Evolutionary conservation across 805 yeast species (phyloP).

Genomic region (Kuraishia borneana): DNA sequence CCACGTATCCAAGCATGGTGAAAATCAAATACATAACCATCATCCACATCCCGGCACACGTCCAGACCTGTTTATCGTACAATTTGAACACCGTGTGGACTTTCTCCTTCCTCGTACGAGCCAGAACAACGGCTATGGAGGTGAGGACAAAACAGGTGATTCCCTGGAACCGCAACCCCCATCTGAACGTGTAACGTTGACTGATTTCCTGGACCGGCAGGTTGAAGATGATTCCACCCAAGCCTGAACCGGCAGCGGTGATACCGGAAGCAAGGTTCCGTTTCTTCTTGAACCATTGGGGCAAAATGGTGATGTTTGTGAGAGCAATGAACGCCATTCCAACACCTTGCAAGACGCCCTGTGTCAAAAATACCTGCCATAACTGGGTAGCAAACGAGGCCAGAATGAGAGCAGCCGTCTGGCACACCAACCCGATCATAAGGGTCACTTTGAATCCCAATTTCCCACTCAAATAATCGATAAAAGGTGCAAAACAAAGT

Average conservation of each 20-base stretch:
- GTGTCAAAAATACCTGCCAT: conserved; percentile 62
- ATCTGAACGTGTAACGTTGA: conserved; percentile 22
- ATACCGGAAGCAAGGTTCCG: conserved; percentile 44
- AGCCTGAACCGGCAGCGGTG: conserved; percentile 39
- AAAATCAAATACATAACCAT: conserved; percentile 28
- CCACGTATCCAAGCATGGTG: conserved; percentile 51
- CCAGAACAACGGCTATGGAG: conserved; percentile 19
- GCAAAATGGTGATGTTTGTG: conserved; percentile 49
- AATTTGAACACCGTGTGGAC: conserved; percentile 23
- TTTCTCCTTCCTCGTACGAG: conserved; percentile 25
- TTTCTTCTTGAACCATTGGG: conserved; percentile 60
- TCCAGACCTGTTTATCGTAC: conserved; percentile 29
- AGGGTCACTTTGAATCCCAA: conserved; percentile 30
- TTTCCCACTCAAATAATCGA: conserved; percentile 32
- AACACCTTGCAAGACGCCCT: conserved; percentile 53
- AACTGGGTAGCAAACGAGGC: conserved; percentile 48
- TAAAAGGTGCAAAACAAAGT: conserved; percentile 34
- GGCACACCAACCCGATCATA: conserved; percentile 33
- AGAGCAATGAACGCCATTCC: conserved; percentile 46
- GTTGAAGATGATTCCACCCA: conserved; percentile 39
- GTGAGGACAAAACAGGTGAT: conserved; percentile 24
- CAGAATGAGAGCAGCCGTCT: conserved; percentile 43
- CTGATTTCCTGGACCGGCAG: conserved; percentile 36
- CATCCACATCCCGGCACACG: conserved; percentile 30
- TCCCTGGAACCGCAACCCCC: conserved; percentile 42